phyloP scores from a whole-genome alignment of 805 yeast genomes.

The Candida succiphila region DNA sequence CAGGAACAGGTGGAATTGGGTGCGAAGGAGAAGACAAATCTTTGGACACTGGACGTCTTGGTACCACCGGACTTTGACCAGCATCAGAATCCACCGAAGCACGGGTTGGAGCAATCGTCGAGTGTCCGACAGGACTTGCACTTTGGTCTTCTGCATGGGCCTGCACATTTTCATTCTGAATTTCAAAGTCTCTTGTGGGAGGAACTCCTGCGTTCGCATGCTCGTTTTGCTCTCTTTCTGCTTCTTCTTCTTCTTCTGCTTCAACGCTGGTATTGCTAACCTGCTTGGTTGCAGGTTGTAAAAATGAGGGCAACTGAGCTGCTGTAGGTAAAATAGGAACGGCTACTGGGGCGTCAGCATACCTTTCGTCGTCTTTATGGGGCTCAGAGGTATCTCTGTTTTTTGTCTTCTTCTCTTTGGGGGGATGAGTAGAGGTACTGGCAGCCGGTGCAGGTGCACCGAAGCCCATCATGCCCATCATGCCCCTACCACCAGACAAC shows the following conservation, averaged over 20 bases:
- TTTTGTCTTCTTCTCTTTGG: constrained; percentile 16
- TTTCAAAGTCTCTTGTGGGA: no score
- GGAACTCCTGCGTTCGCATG: no score
- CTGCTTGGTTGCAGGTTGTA: constrained; percentile 1
- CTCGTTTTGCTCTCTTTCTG: no score
- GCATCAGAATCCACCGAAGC: no score
- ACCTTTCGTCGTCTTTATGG: constrained; percentile 8
- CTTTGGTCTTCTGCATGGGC: no score
- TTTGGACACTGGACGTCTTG: no score
- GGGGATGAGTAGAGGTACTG: constrained; percentile 9
- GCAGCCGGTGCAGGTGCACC: constrained; percentile 24
- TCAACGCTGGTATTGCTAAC: constrained; percentile 3
- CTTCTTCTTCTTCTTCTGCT: constrained; percentile 8
- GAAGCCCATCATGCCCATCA: constrained; percentile 66
- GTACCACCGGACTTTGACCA: no score
- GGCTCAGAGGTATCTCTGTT: constrained; percentile 10
- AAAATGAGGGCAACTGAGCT: constrained; percentile 16
- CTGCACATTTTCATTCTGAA: no score
- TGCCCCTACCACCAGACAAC: constrained; percentile 76
- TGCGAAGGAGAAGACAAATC: no score
- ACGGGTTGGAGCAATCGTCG: no score
- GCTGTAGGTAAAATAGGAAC: constrained; percentile 48
- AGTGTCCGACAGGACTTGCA: no score
- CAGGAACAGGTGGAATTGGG: neutral
- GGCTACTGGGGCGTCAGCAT: constrained; percentile 23